Evolutionary conservation across 2,329 filamentous ascomycete genomes (phyloP).

Genomic region (Aspergillus caelatus): DNA sequence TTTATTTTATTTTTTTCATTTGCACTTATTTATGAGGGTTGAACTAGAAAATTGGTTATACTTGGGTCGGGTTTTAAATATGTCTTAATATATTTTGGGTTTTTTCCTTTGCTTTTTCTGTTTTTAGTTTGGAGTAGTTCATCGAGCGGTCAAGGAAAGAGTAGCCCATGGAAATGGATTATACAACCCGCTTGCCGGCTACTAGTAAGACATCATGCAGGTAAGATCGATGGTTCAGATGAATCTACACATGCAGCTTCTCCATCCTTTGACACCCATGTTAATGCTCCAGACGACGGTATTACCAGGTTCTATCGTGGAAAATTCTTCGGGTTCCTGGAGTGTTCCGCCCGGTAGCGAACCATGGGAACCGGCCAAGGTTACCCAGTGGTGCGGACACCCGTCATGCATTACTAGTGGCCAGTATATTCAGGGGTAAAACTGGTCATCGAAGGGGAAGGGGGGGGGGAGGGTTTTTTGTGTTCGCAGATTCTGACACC

Average conservation of each 20-base stretch:
- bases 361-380: slow-evolving; percentile 7
- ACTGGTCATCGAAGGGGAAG: background rate
- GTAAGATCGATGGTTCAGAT: background rate
- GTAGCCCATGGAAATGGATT: background rate
- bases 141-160: background rate
- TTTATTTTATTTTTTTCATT: too few species aligned
- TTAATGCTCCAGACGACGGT: background rate
- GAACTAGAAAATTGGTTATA: background rate
- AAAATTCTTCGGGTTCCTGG: slow-evolving; percentile 7
- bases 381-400: slow-evolving; percentile 10
- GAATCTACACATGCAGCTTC: background rate
- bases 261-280: background rate
- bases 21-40: background rate
- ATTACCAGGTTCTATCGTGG: background rate
- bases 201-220: background rate
- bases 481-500: background rate
- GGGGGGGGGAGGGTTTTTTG: too few species aligned
- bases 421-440: background rate
- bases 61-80: background rate
- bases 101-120: too few species aligned
- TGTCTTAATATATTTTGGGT: background rate
- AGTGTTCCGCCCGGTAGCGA: slow-evolving; percentile 3
- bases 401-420: slow-evolving; percentile 9
- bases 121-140: background rate
- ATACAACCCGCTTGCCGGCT: background rate